Evolutionary conservation across 306 rosid genomes (phyloP), one percentile per base, ranked within the genome.

Genomic region (Alnus glutinosa): DNA sequence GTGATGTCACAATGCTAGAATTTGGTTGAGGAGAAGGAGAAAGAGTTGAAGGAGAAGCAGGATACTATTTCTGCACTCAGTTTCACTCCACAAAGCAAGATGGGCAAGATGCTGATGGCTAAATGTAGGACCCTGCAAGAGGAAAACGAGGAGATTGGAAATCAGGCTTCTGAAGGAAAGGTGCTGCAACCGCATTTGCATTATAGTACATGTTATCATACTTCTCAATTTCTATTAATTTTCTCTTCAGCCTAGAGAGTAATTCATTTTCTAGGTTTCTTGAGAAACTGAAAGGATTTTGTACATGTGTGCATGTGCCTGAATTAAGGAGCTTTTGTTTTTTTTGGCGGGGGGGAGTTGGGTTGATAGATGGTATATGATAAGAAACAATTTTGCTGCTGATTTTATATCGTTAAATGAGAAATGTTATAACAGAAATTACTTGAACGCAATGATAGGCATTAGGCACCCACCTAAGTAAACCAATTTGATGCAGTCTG

Each of bases 71-170:
- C 97, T 57, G 98, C 98, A 9, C 90, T 88, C 78, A 89, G 85
- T 70, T 94, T 94, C 76, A 94, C 97, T 57, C 91, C 97, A n/a
- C 88, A 90, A 76, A 94, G 97, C 92, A 94, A 91, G 88, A 92
- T 91, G 97, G 98, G 98, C 77, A 94, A 86, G 85, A 86, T 90
- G 91, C 85, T 94, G 78, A 92, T 94, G 97, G 97, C 97, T 79
- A 94, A 94, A 86, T 92, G 98, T 77, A 89, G 87, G 86, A 94
- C 97, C 30, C 86, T 94, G 81, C 98, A 94, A 83, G 97, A 91
- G 86, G 98, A 94, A 91, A 94, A 94, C 80, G 97, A 94, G 78
- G 98, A 94, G 88, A 92, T 94, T 54, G 98, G 98, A 81, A 91
- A 88, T 81, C 97, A 89, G 83, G 98, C 98, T 85, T 86, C 97